Evolutionary conservation across 441 rosid genomes (phyloP), one percentile per base, ranked within the genome.

Genomic region (Populus hybrid): DNA sequence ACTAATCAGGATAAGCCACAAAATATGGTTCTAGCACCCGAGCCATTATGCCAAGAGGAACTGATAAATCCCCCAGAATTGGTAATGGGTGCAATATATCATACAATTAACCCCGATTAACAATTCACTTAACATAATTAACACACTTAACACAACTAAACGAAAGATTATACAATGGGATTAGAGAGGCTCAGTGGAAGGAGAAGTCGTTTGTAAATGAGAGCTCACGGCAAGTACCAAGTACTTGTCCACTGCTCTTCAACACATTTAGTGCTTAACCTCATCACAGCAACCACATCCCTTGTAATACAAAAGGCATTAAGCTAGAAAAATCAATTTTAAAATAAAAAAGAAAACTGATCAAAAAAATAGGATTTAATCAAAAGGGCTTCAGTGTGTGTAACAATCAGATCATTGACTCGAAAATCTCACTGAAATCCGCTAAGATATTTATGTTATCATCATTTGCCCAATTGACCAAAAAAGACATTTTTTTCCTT

Each of bases 341-440:
- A 5, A 5, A 32, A 5, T 38, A 7, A 12, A 26, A 12, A n/a
- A 28, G 36, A 12, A 23, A 2, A 14, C 11, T 5, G 3, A 1
- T 3, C 6, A 67, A 10, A 19, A 19, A 5, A 2, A 50, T 63
- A 85, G 86, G 11, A 21, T 21, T 3, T 21, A 3, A 23, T 61
- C 7, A 3, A 10, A 1, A 34, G 67, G 91, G 93, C 97, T 75
- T 91, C 94, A 91, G 98, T 85, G 93, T 92, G 97, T 92, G 97
- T 92, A 94, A 94, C 97, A 92, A 83, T 91, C 91, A 92, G 93
- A 90, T 94, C 97, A 89, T 81, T 72, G 97, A 86, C 74, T 26
- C 32, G n/a, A 23, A 69, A 78, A 82, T 80, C 99, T 93, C 98
- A 90, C 93, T 92, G 98, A 92, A 95, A 95, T 92, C 97, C 98